Evolutionary conservation across 2,329 filamentous ascomycete species (phyloP), one percentile per base, ranked within the genome.

Genomic region (Coniochaeta hoffmannii): DNA sequence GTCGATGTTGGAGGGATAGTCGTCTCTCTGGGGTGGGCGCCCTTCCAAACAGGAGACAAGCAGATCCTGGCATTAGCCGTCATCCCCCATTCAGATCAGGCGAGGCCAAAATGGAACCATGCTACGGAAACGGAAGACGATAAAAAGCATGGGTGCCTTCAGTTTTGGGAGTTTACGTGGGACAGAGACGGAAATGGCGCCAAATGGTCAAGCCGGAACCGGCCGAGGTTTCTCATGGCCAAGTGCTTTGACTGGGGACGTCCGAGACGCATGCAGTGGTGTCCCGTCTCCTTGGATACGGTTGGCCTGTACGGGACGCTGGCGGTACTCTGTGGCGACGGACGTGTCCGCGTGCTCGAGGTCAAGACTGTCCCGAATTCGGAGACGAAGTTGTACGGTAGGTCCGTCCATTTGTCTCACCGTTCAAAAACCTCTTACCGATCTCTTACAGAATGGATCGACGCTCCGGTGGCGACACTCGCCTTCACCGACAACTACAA

Each of bases 1-100:
- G 62, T 85, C 14, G 77, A 85, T 56, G 71, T 75, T 0, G 80
- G 78, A 11, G 80, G 81, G 52, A 71, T 82, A 14, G 74, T 80
- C 4, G 65, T 78, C 4, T 70, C 74, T 26, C 75, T 83, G 65
- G 75, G 73, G 50, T 85, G 81, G 81, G 77, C 75, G 1, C 75
- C 76, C 2, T 60, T 67, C 1, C 62, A 64, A 2, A 66, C 66
- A 10, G 63, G 68, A 17, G 62, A 66, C 7, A 65, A 71, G 3
- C 80, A 82, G 62, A 64, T 80, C 26, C 72, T 84, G 9, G 80
- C 79, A 2, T 62, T 83, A 30, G 75, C 78, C 1, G 70, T 80
- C 3, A 68, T 77, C 7, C 80, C 81, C 1, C 74, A 77, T 56
- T 66, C 70, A 0, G 79, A 83, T 54, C 78, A 82, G 38, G 73